Conservation (phyloP, 2,329 filamentous ascomycete species). For the Zymoseptoria crescenta region DNA sequence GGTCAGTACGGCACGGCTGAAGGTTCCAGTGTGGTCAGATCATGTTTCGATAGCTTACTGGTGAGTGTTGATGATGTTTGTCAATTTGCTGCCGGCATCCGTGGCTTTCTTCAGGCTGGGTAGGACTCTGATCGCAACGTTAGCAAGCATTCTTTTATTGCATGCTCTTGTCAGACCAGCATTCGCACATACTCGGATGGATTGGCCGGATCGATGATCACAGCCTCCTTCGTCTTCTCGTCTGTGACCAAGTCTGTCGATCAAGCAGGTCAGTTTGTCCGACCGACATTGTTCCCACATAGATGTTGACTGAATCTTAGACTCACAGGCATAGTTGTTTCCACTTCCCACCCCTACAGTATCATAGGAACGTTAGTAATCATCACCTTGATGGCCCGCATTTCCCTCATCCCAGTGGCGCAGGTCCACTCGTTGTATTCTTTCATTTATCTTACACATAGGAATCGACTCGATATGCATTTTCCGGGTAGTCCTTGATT, state of each 20-base stretch:
- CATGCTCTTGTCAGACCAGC: neutral
- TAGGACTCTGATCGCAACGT: conserved; percentile 42
- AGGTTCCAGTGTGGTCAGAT: neutral
- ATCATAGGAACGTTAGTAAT: conserved; percentile 5
- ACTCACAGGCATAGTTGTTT: conserved; percentile 68
- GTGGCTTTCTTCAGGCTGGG: conserved; percentile 66
- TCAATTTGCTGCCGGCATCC: conserved; percentile 68
- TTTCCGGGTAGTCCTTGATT: conserved; percentile 20
- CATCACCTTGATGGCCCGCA: conserved; percentile 23
- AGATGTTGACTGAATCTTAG: neutral
- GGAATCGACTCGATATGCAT: conserved; percentile 88
- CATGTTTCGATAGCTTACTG: conserved; percentile 55
- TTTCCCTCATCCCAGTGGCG: neutral
- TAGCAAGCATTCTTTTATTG: neutral
- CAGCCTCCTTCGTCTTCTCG: conserved; percentile 43
- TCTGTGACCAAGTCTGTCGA: conserved; percentile 36
- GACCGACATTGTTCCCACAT: neutral
- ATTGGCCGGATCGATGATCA: conserved; percentile 72
- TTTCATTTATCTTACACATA: conserved; percentile 59
- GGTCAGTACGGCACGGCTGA: neutral
- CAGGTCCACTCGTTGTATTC: neutral
- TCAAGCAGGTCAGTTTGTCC: neutral
- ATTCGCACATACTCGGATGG: conserved; percentile 57
- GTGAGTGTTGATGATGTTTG: conserved; percentile 90
- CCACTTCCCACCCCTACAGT: conserved; percentile 63